Evolutionary conservation across 1,284 basidiomycete species (phyloP).

Genomic region (Ganoderma sp.): DNA sequence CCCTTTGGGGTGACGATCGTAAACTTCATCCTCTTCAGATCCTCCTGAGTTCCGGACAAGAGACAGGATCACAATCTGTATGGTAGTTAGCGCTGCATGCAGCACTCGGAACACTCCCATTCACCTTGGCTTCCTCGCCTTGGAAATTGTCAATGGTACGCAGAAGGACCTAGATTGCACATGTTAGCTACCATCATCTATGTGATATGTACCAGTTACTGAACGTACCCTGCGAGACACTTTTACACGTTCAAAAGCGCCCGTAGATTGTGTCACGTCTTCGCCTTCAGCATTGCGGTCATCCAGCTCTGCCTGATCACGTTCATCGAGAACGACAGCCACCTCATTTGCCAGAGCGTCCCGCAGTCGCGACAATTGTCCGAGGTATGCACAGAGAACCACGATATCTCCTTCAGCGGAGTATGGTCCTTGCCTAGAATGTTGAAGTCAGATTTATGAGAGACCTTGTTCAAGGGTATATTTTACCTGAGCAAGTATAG

Average conservation of each 20-base stretch:
- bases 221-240: constrained; percentile 50
- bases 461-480: neutral
- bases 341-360: constrained; percentile 60
- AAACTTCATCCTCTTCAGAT: constrained; percentile 36
- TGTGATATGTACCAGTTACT: neutral
- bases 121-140: constrained; percentile 63
- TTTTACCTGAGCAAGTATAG: constrained; percentile 60
- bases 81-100: neutral
- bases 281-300: constrained; percentile 49
- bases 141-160: constrained; percentile 82
- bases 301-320: constrained; percentile 64
- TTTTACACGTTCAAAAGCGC: constrained; percentile 39
- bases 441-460: neutral
- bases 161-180: constrained; percentile 56
- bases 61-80: constrained; percentile 68
- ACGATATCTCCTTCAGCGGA: constrained; percentile 64
- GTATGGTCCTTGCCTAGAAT: constrained; percentile 42
- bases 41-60: constrained; percentile 70
- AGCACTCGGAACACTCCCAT: neutral
- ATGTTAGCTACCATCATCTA: neutral
- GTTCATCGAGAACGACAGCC: constrained; percentile 69
- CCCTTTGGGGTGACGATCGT: constrained; percentile 44
- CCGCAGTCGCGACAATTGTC: constrained; percentile 57
- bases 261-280: constrained; percentile 25
- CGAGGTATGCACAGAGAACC: constrained; percentile 77